phyloP scores from a whole-genome alignment of 768 basidiomycete species.

The Psilocybe cyanescens region DNA sequence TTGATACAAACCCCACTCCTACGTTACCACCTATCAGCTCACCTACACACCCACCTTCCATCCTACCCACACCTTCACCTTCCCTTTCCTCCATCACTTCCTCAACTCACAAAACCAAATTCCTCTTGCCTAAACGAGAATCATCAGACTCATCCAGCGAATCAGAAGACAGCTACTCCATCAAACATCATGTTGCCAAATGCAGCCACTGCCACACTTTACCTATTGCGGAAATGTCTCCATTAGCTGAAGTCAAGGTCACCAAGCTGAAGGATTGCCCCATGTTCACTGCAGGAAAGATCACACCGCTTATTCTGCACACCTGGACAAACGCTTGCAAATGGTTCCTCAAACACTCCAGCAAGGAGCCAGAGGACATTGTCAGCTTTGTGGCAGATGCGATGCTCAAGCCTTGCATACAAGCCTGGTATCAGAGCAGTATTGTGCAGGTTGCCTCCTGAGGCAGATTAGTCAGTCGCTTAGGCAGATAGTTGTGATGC shows the following conservation, averaged over 20 bases:
- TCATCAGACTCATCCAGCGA: no score
- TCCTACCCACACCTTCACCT: no score
- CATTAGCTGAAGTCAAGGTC: background rate
- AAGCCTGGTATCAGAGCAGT: background rate
- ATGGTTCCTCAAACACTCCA: background rate
- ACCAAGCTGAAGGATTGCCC: background rate
- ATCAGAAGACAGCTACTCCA: no score
- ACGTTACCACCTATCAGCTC: no score
- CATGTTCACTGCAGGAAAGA: background rate
- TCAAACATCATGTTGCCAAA: background rate
- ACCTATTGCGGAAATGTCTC: background rate
- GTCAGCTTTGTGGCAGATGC: background rate
- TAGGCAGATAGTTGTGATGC: no score
- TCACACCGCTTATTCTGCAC: background rate
- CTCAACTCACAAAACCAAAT: no score
- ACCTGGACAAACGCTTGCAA: background rate
- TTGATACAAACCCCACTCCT: no score
- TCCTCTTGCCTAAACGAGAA: no score
- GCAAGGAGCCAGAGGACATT: background rate
- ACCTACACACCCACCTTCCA: no score
- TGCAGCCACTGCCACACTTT: background rate
- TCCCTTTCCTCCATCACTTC: no score
- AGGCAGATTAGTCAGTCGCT: no score
- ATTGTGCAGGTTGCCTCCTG: no score
- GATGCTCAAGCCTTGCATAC: background rate